Evolutionary conservation across 768 basidiomycete species (phyloP).

Genomic region (Fibroporia radiculosa): DNA sequence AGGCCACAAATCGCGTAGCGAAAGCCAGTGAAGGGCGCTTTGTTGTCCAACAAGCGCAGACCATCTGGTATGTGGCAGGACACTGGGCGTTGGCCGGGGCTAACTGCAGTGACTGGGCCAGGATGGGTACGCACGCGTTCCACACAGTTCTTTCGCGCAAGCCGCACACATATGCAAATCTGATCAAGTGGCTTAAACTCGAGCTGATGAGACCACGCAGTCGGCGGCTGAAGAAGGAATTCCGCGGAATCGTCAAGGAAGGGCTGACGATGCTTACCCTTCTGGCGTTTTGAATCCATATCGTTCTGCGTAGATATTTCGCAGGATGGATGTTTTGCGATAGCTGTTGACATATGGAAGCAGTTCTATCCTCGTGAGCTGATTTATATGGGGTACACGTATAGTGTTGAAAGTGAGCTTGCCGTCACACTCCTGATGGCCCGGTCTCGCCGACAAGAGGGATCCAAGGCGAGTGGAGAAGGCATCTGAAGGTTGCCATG

Average conservation of each 20-base stretch:
- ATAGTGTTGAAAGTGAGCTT: no score
- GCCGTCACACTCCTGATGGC: no score
- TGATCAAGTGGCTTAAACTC: conserved; percentile 42
- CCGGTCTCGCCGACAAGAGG: no score
- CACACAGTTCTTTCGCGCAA: conserved; percentile 51
- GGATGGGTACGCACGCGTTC: conserved; percentile 82
- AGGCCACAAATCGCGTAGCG: conserved; percentile 34
- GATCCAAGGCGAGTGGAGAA: no score
- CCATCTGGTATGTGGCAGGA: conserved; percentile 56
- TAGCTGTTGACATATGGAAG: no score
- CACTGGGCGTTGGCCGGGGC: no score
- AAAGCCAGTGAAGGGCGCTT: conserved; percentile 30
- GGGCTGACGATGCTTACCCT: conserved; percentile 23
- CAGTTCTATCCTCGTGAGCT: no score
- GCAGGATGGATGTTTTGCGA: background rate
- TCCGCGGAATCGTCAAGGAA: conserved; percentile 40
- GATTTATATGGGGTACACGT: no score
- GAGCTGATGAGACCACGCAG: conserved; percentile 43
- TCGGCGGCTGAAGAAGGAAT: conserved; percentile 34
- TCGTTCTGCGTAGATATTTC: no score
- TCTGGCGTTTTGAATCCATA: conserved; percentile 1
- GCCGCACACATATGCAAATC: conserved; percentile 35
- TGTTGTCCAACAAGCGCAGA: conserved; percentile 39
- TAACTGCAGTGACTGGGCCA: conserved; percentile 22
- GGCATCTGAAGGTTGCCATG: no score